Conservation (phyloP, 768 basidiomycete genomes). For the Gautieria morchelliformis region DNA sequence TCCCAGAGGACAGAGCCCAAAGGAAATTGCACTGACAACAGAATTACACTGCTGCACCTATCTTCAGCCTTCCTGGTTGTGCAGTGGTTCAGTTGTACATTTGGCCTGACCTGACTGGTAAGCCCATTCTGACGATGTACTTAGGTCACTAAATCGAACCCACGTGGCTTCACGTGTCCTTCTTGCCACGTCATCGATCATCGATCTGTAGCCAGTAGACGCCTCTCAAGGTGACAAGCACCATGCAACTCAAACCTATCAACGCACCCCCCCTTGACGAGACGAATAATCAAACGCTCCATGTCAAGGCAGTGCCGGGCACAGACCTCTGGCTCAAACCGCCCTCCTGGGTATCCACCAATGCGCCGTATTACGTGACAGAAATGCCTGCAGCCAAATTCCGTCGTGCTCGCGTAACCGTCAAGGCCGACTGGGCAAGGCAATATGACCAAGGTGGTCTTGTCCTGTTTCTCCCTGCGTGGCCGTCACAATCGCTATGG, state of each 20-base stretch:
- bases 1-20: too few species aligned
- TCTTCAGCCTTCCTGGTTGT: too few species aligned
- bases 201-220: too few species aligned
- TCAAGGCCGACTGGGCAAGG: slow-evolving; percentile 18
- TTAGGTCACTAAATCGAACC: too few species aligned
- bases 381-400: slow-evolving; percentile 12
- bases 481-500: slow-evolving; percentile 12
- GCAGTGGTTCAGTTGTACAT: too few species aligned
- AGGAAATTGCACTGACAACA: too few species aligned
- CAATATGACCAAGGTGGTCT: slow-evolving; percentile 24
- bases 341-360: slow-evolving; percentile 13
- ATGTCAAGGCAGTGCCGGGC: slow-evolving; percentile 12
- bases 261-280: neutral
- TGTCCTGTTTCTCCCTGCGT: slow-evolving; percentile 13
- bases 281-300: neutral
- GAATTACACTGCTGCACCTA: too few species aligned
- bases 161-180: too few species aligned
- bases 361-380: slow-evolving; percentile 13
- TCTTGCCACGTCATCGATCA: too few species aligned
- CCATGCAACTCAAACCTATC: neutral
- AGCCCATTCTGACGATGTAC: too few species aligned
- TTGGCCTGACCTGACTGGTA: too few species aligned
- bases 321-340: slow-evolving; percentile 25
- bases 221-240: neutral
- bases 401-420: slow-evolving; percentile 17